Evolutionary conservation across 2,329 filamentous ascomycete genomes (phyloP).

Genomic region (Cercospora berteroae): DNA sequence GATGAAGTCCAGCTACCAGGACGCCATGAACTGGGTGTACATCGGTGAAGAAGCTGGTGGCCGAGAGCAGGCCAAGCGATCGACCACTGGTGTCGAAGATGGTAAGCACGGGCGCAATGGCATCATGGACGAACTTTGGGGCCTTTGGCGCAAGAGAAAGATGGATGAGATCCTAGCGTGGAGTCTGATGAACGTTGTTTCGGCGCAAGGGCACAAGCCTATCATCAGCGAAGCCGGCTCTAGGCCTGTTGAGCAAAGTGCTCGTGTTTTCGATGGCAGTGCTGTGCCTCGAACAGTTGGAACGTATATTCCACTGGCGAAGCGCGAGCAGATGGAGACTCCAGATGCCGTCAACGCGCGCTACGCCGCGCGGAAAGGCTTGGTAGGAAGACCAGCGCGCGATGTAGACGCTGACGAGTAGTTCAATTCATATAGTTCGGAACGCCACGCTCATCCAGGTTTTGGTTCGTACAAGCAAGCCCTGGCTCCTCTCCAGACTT

Average conservation of each 20-base stretch:
- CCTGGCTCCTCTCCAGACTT: constrained; percentile 83
- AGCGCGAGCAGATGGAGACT: constrained; percentile 56
- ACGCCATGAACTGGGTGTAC: constrained; percentile 75
- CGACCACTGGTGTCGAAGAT: constrained; percentile 45
- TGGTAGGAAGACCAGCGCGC: constrained; percentile 24
- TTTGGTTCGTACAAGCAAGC: constrained; percentile 75
- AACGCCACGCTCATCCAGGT: constrained; percentile 36
- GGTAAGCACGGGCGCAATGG: constrained; percentile 64
- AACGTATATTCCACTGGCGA: constrained; percentile 57
- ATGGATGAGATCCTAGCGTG: constrained; percentile 84
- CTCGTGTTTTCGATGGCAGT: constrained; percentile 59
- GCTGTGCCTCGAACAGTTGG: constrained; percentile 55
- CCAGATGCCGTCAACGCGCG: constrained; percentile 63
- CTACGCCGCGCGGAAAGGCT: constrained; percentile 54
- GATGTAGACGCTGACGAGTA: constrained; percentile 22
- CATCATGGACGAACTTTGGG: constrained; percentile 75
- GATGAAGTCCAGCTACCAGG: constrained; percentile 44
- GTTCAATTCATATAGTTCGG: neutral
- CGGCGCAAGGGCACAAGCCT: constrained; percentile 39
- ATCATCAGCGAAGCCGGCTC: neutral
- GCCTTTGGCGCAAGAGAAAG: constrained; percentile 76
- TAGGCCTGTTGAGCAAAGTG: constrained; percentile 38
- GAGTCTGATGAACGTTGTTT: constrained; percentile 65
- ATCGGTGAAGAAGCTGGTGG: constrained; percentile 62
- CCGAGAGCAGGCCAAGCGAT: constrained; percentile 33